These are phyloP conservation scores for Gypsophila paniculata DNA, from an alignment of 179 eudicot genomes.

Conservation along the genomic window DNA sequence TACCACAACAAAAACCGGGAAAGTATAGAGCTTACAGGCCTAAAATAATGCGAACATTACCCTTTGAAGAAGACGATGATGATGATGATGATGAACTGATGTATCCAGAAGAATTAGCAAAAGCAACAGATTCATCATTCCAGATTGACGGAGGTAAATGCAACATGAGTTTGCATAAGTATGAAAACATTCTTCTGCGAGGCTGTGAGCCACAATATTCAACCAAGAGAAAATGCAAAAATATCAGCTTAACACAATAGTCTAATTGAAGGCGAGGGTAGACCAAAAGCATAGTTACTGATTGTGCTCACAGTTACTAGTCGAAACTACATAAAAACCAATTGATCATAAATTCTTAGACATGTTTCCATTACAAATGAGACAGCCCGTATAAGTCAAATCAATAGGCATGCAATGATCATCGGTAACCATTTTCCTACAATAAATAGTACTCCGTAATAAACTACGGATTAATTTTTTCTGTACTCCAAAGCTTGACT, in stretches of 20 bases:
- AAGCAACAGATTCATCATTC: background rate
- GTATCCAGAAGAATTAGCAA: background rate
- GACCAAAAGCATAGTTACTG: conserved; percentile 8
- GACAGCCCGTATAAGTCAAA: background rate
- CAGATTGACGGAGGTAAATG: background rate
- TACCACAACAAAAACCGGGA: background rate
- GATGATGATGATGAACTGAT: background rate
- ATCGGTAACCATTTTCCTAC: conserved; percentile 17
- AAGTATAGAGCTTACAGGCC: background rate
- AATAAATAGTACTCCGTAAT: background rate
- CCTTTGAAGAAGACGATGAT: background rate
- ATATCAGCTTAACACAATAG: conserved; percentile 11
- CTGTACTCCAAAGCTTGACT: conserved; percentile 51
- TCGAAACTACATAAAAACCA: background rate
- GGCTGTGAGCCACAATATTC: background rate
- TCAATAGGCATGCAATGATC: conserved; percentile 3
- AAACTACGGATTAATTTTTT: conserved; percentile 45
- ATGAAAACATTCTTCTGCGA: background rate
- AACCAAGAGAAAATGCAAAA: background rate
- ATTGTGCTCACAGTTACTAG: background rate
- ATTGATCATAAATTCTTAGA: background rate
- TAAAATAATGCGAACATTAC: background rate
- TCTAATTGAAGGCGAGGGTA: conserved; percentile 16
- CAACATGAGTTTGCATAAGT: background rate
- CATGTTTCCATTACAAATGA: conserved; percentile 7